A percentile compares a stretch with the other conserved stretches of the same genome.
Evolutionary conservation across 2,329 filamentous ascomycete species (phyloP).

Genomic region (Ophidiomyces ophidiicola): DNA sequence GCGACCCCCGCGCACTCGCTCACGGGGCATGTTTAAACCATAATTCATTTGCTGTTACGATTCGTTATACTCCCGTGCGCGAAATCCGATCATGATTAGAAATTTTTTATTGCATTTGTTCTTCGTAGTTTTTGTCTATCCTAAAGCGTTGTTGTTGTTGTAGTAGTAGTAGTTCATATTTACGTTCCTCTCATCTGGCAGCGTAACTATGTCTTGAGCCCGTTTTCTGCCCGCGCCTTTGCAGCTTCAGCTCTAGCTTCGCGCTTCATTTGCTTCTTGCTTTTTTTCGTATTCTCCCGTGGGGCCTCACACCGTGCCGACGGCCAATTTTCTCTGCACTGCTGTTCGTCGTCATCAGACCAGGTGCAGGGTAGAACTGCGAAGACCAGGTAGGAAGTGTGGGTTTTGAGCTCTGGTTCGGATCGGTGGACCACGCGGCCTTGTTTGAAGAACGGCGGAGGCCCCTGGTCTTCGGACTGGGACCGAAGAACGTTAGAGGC

Average conservation of each 20-base stretch:
- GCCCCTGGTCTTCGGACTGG: conserved; percentile 7
- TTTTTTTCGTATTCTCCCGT: conserved; percentile 18
- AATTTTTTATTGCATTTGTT: too few species aligned
- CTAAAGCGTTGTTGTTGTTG: too few species aligned
- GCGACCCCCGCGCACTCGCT: too few species aligned
- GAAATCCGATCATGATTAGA: too few species aligned
- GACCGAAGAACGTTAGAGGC: background rate
- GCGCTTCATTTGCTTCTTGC: conserved; percentile 30
- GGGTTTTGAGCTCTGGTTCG: conserved; percentile 82
- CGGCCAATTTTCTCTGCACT: conserved; percentile 52
- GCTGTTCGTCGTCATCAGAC: conserved; percentile 67
- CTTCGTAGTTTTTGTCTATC: too few species aligned
- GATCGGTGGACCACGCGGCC: conserved; percentile 68
- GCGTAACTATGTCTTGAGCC: too few species aligned
- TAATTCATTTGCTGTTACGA: too few species aligned
- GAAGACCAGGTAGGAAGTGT: conserved; percentile 95
- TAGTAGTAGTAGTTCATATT: too few species aligned
- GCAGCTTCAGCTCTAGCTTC: conserved; percentile 35
- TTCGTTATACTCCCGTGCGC: too few species aligned
- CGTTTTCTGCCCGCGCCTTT: conserved; percentile 1
- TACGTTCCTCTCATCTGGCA: too few species aligned
- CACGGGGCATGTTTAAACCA: too few species aligned
- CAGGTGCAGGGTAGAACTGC: conserved; percentile 78
- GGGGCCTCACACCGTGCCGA: conserved; percentile 25
- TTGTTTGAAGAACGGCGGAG: conserved; percentile 52